Base-by-base conservation (phyloP, 768 basidiomycete genomes). In the Amanita thiersii region DNA sequence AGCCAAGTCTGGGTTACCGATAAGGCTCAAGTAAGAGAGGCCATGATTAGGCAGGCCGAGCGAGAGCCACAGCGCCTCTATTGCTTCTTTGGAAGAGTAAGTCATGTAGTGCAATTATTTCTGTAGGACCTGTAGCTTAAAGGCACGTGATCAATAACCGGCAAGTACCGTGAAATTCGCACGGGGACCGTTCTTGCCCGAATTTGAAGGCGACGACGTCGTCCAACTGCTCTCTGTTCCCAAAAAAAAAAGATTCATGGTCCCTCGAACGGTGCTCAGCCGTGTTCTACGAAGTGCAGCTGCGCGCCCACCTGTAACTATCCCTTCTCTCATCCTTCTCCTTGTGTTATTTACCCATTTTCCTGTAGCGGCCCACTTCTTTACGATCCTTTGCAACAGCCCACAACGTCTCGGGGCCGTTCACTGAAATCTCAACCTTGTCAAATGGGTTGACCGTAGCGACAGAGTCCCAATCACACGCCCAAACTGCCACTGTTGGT, bases 401-500 rank as follows among this genome's bases (percentile, higher is more conserved):
- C 45, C 75, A 72, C 52, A 78, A 75, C 61, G 54, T 72, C 47
- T 65, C 71, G 32, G 66, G 74, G 38, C 94, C 94, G 40, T 70
- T 83, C 49, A 96, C 92, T 33, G 81, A 97, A 64, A 79, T 90
- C 46, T 84, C 92, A 19, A 94, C 90, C 4, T 83, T 99, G 41
- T 71, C 88, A 10, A 97, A 96, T 69, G 96, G 96, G 47, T 71
- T 99, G 44, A 94, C 91, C 9, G 82, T 99, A 50, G 93, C 93
- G 37, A 94, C 92, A 1, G 91, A 94, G 63, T 67, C 86, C 5
- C 86, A 91, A 47, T 75, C 88, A 3, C 83, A 88, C 59, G 84
- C 90, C 3, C 86, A 93, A 65, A 98, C 96, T 0, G 92, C 93
- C 5, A 99, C 94, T n/a, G 91, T 97, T 25, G 96, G 96, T 48